phyloP scores from a whole-genome alignment of 192 early-diverging fungal genomes.

The Oehlia diaphana region DNA sequence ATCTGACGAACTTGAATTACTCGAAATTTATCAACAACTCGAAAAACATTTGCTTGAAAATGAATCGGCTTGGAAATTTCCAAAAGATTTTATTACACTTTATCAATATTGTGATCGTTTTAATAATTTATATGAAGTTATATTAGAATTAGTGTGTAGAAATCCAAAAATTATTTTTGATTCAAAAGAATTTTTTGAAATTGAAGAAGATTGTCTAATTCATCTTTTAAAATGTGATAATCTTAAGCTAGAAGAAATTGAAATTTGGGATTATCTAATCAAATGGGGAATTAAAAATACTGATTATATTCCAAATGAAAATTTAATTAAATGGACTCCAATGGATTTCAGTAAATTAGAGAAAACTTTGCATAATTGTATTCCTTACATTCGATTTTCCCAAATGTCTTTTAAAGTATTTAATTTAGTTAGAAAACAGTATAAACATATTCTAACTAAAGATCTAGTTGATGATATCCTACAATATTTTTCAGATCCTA shows the following conservation, averaged over 20 bases:
- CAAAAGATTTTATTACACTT: not conserved
- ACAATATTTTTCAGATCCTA: not conserved
- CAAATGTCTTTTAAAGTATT: no score
- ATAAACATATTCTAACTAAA: not conserved
- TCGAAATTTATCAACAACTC: not conserved
- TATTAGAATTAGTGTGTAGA: not conserved
- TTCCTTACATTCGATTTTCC: not conserved
- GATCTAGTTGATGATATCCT: not conserved
- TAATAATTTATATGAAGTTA: not conserved
- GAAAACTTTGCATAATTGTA: not conserved
- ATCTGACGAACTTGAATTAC: not conserved
- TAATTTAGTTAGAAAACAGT: no score
- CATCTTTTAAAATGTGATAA: not conserved
- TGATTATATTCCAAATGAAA: not conserved
- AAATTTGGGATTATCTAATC: slow-evolving; percentile 18
- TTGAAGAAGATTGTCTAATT: not conserved
- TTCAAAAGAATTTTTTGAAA: slow-evolving; percentile 2
- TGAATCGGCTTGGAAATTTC: not conserved
- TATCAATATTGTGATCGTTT: not conserved
- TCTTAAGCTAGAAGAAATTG: not conserved
- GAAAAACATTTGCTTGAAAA: not conserved
- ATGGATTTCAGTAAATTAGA: not conserved
- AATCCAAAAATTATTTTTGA: not conserved
- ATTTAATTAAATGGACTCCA: not conserved
- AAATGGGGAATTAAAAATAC: slow-evolving; percentile 17